phyloP scores from a whole-genome alignment of 2,329 filamentous ascomycete species.

The Penicillium janthinellum region DNA sequence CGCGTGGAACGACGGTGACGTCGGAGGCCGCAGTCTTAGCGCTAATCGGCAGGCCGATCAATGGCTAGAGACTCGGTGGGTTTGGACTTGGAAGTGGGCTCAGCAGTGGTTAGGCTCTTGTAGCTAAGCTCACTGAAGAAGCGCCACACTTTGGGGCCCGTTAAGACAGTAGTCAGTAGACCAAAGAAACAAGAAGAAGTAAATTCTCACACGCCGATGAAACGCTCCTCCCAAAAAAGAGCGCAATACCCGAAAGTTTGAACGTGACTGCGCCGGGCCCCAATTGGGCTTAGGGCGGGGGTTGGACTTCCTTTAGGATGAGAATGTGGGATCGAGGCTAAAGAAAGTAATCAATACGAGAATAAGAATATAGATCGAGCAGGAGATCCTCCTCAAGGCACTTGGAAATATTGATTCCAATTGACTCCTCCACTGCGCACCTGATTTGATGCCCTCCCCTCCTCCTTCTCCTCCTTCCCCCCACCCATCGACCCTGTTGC shows the following conservation, averaged over 20 bases:
- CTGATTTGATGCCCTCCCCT: slow-evolving; percentile 7
- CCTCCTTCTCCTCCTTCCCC: slow-evolving; percentile 16
- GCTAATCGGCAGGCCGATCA: slow-evolving; percentile 16
- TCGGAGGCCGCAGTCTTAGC: slow-evolving; percentile 24
- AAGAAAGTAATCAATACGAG: slow-evolving; percentile 8
- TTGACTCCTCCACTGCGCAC: neutral
- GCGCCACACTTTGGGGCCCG: neutral
- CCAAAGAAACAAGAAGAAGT: neutral
- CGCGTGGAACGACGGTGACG: slow-evolving; percentile 22
- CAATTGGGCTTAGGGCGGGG: slow-evolving; percentile 26
- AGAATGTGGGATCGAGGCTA: neutral
- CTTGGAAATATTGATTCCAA: neutral
- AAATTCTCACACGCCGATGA: neutral
- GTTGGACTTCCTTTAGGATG: neutral
- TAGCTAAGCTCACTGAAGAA: neutral
- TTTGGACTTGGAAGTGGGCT: neutral
- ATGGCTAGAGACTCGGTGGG: slow-evolving; percentile 1
- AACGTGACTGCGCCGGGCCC: slow-evolving; percentile 13
- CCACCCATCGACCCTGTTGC: slow-evolving; percentile 16
- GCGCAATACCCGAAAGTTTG: neutral
- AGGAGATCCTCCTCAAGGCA: neutral
- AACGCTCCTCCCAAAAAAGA: neutral
- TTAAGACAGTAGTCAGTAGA: neutral
- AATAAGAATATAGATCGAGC: neutral
- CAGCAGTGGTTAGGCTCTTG: neutral